Evolutionary conservation across 805 yeast genomes (phyloP).

Genomic region (Kodamaea leandrae): DNA sequence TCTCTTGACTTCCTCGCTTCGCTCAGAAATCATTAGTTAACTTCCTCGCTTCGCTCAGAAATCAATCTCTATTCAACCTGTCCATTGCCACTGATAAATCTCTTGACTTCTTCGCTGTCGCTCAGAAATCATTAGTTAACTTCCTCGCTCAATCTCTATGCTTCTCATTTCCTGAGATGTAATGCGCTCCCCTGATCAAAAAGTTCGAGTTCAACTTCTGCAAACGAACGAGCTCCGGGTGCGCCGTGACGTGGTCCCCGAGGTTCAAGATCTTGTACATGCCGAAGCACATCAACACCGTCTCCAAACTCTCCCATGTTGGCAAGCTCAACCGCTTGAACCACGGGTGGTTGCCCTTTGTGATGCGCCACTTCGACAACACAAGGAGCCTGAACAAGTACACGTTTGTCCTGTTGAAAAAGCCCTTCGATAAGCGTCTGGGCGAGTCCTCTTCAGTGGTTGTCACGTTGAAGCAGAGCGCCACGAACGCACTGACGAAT

Average conservation of each 20-base stretch:
- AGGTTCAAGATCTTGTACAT: constrained; percentile 38
- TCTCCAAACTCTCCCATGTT: constrained; percentile 34
- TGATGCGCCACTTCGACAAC: constrained; percentile 42
- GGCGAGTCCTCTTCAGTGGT: constrained; percentile 9
- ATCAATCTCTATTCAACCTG: too few relatives aligned
- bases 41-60: too few relatives aligned
- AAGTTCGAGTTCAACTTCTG: constrained; percentile 12
- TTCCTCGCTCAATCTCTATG: background rate
- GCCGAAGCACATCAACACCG: constrained; percentile 33
- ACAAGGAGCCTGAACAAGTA: constrained; percentile 34
- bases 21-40: too few relatives aligned
- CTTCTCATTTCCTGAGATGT: background rate
- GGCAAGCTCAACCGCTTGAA: constrained; percentile 24
- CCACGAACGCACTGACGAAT: constrained; percentile 29
- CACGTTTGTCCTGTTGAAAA: constrained; percentile 29
- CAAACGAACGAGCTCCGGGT: constrained; percentile 9
- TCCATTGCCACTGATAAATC: too few relatives aligned
- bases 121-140: background rate
- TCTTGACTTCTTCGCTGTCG: background rate
- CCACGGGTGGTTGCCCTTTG: constrained; percentile 38
- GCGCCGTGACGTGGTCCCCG: constrained; percentile 28
- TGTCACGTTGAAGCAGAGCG: constrained; percentile 22
- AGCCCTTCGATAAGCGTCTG: constrained; percentile 23
- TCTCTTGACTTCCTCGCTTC: too few relatives aligned
- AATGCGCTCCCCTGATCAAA: constrained; percentile 14